phyloP scores from a whole-genome alignment of 257 asterid species.

The Plantago elongata region DNA sequence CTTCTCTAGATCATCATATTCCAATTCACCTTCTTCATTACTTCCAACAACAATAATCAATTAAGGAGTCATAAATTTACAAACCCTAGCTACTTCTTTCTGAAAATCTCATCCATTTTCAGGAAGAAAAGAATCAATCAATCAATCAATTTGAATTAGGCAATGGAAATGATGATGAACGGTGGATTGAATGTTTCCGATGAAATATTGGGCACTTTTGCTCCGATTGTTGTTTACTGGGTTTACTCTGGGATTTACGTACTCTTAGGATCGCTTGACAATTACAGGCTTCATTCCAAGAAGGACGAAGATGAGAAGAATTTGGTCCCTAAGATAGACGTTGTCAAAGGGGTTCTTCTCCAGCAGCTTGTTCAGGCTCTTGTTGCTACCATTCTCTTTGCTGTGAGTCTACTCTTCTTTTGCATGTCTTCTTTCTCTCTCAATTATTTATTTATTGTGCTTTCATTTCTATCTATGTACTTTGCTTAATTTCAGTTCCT shows the following conservation, averaged over 20 bases:
- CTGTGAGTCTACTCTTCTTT: constrained; percentile 42
- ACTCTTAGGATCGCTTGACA: constrained; percentile 55
- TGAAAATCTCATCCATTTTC: neutral
- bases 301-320: constrained; percentile 91
- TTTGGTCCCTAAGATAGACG: constrained; percentile 65
- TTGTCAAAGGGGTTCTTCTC: constrained; percentile 82
- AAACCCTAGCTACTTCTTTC: too few species aligned
- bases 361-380: constrained; percentile 90
- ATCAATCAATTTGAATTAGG: too few species aligned
- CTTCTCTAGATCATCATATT: too few species aligned
- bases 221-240: constrained; percentile 80
- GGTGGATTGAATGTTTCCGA: constrained; percentile 49
- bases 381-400: constrained; percentile 70
- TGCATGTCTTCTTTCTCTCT: neutral
- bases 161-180: constrained; percentile 30
- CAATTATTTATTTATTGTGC: too few species aligned
- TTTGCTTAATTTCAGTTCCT: constrained; percentile 1
- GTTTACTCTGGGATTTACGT: constrained; percentile 73
- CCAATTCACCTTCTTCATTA: too few species aligned
- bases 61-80: too few species aligned
- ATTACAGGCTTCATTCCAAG: constrained; percentile 70
- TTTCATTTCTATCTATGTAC: too few species aligned
- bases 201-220: constrained; percentile 72
- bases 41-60: too few species aligned
- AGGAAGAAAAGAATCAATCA: neutral